Evolutionary conservation across 129 eudicot genomes (phyloP).

Genomic region (Flaveria linearis): DNA sequence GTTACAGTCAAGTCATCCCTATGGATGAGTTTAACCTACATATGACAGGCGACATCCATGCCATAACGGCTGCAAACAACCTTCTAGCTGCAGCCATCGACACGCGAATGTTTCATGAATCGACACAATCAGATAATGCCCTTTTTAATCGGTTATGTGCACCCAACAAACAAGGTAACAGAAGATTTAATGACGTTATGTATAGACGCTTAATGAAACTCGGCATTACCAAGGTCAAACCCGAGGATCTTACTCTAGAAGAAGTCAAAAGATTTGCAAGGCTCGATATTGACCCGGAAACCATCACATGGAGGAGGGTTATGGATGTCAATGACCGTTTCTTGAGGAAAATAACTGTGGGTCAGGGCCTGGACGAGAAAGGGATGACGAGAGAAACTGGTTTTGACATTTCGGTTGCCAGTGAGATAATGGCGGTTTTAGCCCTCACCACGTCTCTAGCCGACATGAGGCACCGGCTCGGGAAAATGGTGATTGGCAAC

Average conservation of each 20-base stretch:
- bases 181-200: constrained; percentile 78
- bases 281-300: constrained; percentile 87
- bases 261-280: constrained; percentile 84
- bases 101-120: constrained; percentile 88
- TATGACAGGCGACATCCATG: constrained; percentile 95
- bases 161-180: constrained; percentile 77
- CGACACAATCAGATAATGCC: constrained; percentile 78
- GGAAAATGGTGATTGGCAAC: constrained; percentile 94
- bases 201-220: constrained; percentile 81
- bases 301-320: constrained; percentile 95
- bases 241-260: constrained; percentile 81
- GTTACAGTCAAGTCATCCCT: constrained; percentile 99
- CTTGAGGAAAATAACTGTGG: constrained; percentile 79
- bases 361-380: constrained; percentile 97
- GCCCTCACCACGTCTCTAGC: constrained; percentile 92
- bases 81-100: constrained; percentile 96
- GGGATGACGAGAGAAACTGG: constrained; percentile 97
- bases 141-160: constrained; percentile 90
- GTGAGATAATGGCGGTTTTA: constrained; percentile 98
- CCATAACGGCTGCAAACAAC: constrained; percentile 97
- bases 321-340: constrained; percentile 97
- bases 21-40: constrained; percentile 99
- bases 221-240: constrained; percentile 69
- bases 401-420: constrained; percentile 94
- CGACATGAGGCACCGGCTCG: constrained; percentile 97